Evolutionary conservation across 179 eudicot species (phyloP).

Genomic region (Camellia oleifera): DNA sequence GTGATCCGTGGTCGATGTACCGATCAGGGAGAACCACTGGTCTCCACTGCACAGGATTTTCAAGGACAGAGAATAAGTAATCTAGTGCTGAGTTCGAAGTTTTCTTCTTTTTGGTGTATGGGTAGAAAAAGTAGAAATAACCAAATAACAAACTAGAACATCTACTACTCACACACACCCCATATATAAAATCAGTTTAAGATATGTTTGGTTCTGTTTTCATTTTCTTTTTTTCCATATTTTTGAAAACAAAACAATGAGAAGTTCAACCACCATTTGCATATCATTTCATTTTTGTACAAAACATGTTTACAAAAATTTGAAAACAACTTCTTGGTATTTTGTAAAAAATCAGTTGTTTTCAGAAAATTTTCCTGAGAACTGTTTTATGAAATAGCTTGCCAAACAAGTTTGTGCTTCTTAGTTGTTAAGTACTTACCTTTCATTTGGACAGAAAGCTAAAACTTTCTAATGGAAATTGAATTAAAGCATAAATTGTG

Average conservation of each 20-base stretch:
- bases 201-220: too few species aligned
- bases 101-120: neutral
- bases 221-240: neutral
- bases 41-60: slow-evolving; percentile 77
- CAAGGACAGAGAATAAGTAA: slow-evolving; percentile 6
- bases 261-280: too few species aligned
- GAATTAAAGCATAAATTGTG: neutral
- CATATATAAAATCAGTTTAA: neutral
- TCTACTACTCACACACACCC: neutral
- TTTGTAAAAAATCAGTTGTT: too few species aligned
- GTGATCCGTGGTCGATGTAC: slow-evolving; percentile 92
- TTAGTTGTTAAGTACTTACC: too few species aligned
- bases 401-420: too few species aligned
- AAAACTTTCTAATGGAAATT: neutral
- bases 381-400: too few species aligned
- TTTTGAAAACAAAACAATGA: too few species aligned
- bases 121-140: neutral
- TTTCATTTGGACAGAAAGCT: neutral
- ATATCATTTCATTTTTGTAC: too few species aligned
- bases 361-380: too few species aligned
- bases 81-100: neutral
- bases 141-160: neutral
- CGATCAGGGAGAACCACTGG: slow-evolving; percentile 94
- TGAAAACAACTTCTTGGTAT: too few species aligned
- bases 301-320: too few species aligned